Evolutionary conservation across 2,329 filamentous ascomycete species (phyloP).

Genomic region (Xylaria sp.): DNA sequence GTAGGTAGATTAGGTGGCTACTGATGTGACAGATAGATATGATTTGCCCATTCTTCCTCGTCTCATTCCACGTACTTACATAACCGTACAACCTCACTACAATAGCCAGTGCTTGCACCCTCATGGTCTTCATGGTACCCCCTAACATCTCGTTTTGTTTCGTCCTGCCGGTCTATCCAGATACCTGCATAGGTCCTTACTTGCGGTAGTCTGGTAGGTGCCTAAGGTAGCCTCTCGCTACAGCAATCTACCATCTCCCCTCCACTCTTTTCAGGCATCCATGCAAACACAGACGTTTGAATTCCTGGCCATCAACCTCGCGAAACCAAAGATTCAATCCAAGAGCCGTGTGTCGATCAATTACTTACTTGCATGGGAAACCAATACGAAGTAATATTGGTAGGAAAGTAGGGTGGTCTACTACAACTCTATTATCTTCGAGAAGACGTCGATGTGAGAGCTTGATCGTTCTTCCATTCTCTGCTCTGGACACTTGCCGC

Average conservation of each 20-base stretch:
- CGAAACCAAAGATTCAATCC: background rate
- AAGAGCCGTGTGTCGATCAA: background rate
- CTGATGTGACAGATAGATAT: background rate
- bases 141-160: background rate
- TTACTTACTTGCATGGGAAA: background rate
- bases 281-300: background rate
- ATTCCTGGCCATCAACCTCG: background rate
- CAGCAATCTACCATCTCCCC: background rate
- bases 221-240: background rate
- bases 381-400: background rate
- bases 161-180: background rate
- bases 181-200: too few species aligned
- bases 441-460: background rate
- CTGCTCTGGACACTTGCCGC: background rate
- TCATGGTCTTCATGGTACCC: background rate
- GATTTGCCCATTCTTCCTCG: slow-evolving; percentile 4
- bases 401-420: background rate
- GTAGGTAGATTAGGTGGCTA: background rate
- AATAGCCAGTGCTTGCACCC: background rate
- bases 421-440: background rate
- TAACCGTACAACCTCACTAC: slow-evolving; percentile 4
- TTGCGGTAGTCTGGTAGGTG: background rate
- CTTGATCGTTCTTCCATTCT: background rate
- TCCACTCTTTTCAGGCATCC: background rate
- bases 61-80: background rate